Percentiles rank a stretch among this genome's conserved stretches.
Conservation (phyloP, 805 yeast species). For the Zygosaccharomyces gambellarensis region DNA sequence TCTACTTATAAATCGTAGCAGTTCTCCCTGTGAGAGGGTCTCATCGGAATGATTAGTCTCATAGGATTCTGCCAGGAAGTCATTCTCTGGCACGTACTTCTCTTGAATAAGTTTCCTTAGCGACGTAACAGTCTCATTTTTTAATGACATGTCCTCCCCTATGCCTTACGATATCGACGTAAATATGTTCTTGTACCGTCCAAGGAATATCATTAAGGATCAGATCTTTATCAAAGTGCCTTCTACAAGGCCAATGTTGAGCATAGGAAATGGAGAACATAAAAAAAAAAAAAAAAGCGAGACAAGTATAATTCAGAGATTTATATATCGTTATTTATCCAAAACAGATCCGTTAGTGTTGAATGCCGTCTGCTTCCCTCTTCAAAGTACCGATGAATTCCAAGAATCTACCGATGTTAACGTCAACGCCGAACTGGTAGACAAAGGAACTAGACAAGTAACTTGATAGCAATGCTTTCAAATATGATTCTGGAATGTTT, state of each 20-base stretch:
- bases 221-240: not conserved
- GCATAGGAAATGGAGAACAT: not conserved
- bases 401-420: slow-evolving; percentile 74
- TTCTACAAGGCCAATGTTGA: not conserved
- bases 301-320: not conserved
- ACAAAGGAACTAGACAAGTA: slow-evolving; percentile 81
- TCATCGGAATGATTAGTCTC: slow-evolving; percentile 1
- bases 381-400: slow-evolving; percentile 60
- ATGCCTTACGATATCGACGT: not conserved
- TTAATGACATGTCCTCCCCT: slow-evolving; percentile 4
- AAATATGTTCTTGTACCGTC: no score
- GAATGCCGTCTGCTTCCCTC: slow-evolving; percentile 32
- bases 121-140: slow-evolving; percentile 8
- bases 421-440: slow-evolving; percentile 68
- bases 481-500: slow-evolving; percentile 82
- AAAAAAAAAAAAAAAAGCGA: not conserved
- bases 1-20: not conserved
- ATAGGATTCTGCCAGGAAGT: not conserved
- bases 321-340: not conserved
- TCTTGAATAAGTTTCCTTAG: slow-evolving; percentile 1
- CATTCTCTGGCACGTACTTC: not conserved
- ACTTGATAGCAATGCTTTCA: slow-evolving; percentile 84
- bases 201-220: not conserved
- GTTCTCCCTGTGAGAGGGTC: slow-evolving; percentile 3
- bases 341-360: not conserved